phyloP scores from a whole-genome alignment of 305 asterid genomes.

The Fraxinus albicans region DNA sequence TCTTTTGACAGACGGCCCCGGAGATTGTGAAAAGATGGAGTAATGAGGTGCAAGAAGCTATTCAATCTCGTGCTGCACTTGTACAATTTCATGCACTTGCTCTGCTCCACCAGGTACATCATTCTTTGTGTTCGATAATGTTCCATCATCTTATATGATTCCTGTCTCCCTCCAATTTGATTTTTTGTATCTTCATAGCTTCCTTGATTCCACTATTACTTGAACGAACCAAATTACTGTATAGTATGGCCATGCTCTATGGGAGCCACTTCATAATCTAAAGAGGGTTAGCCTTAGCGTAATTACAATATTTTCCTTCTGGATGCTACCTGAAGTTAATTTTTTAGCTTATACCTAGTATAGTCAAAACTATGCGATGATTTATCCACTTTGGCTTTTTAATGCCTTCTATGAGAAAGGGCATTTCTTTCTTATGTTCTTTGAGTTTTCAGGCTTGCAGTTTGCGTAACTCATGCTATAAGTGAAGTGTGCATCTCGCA shows the following conservation, averaged over 20 bases:
- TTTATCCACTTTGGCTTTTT: background rate
- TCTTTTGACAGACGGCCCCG: slow-evolving; percentile 67
- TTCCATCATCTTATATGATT: background rate
- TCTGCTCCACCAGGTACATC: slow-evolving; percentile 87
- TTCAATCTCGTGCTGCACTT: slow-evolving; percentile 95
- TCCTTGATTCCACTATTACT: background rate
- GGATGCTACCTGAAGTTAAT: background rate
- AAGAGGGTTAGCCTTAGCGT: background rate
- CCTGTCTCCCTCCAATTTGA: background rate
- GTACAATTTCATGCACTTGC: slow-evolving; percentile 98
- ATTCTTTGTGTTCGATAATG: slow-evolving; percentile 3
- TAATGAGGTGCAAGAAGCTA: slow-evolving; percentile 99
- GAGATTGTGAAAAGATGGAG: slow-evolving; percentile 99
- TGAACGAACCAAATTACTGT: background rate
- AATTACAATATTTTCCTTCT: background rate
- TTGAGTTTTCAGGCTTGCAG: background rate
- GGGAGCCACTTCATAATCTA: background rate
- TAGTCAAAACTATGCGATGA: background rate
- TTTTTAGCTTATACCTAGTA: background rate
- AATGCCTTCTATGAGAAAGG: background rate
- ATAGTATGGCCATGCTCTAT: background rate
- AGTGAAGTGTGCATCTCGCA: background rate
- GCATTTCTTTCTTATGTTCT: background rate
- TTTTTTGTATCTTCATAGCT: background rate
- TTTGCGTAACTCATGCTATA: background rate